Evolutionary conservation across 164 flowering plant species (phyloP).

Genomic region (Cinnamomum chago): DNA sequence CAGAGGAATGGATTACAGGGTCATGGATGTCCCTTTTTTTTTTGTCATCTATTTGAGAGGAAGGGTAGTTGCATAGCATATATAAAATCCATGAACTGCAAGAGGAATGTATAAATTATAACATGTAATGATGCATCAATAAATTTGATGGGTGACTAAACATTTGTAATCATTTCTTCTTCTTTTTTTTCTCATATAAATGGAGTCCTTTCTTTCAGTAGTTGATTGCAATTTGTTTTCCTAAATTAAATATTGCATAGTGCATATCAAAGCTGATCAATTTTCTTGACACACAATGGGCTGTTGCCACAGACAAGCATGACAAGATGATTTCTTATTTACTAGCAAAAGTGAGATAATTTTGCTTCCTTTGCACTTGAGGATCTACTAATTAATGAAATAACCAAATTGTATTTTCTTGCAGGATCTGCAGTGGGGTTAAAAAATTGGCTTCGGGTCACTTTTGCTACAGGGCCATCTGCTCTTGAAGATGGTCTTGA

Average conservation of each 20-base stretch:
- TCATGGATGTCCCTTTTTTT: not conserved
- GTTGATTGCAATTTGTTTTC: not conserved
- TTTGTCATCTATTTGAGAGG: not conserved
- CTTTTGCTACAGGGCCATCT: constrained; percentile 64
- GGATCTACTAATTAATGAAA: not conserved
- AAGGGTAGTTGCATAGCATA: not conserved
- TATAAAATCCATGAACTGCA: not conserved
- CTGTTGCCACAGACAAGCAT: not conserved
- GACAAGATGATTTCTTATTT: not conserved
- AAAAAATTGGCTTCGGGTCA: constrained; percentile 70
- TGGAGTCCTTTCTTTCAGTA: not conserved
- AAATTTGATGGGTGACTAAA: not conserved
- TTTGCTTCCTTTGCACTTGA: not conserved
- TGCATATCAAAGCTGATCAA: not conserved
- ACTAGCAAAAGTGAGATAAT: not conserved
- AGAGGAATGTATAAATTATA: not conserved
- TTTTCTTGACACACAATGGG: not conserved
- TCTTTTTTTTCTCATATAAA: not conserved
- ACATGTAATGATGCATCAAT: not conserved
- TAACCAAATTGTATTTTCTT: not conserved
- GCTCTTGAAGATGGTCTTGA: constrained; percentile 56
- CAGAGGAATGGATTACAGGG: not conserved
- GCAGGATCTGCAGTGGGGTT: constrained; percentile 29
- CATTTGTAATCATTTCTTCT: too few species aligned
- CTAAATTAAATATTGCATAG: not conserved